Evolutionary conservation across 2,329 filamentous ascomycete genomes (phyloP).

Genomic region (Beauveria australis): DNA sequence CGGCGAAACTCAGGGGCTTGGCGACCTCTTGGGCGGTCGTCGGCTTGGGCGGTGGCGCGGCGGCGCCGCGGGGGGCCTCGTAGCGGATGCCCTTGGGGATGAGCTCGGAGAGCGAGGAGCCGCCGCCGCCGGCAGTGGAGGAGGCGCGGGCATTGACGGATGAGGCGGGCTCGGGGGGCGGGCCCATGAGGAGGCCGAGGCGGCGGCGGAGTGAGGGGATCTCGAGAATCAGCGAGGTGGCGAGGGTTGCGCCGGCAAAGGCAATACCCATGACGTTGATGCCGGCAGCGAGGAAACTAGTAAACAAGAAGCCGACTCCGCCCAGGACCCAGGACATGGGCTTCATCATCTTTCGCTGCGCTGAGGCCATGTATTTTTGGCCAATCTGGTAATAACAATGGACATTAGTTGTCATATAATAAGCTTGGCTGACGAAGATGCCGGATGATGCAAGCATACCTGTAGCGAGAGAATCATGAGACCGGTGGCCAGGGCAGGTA

Average conservation of each 20-base stretch:
- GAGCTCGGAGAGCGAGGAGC: conserved; percentile 17
- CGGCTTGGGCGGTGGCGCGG: conserved; percentile 8
- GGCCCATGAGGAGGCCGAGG: conserved; percentile 29
- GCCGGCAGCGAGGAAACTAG: conserved; percentile 38
- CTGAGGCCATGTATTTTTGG: conserved; percentile 16
- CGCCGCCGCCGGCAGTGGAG: conserved; percentile 21
- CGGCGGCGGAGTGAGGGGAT: conserved; percentile 29
- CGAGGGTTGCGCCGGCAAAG: conserved; percentile 27
- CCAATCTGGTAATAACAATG: conserved; percentile 23
- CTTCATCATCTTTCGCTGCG: conserved; percentile 30
- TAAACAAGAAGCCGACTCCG: conserved; percentile 34
- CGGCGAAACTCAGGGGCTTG: conserved; percentile 20
- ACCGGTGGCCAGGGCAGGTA: conserved; percentile 55
- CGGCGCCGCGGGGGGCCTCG: conserved; percentile 25
- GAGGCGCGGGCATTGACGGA: conserved; percentile 24
- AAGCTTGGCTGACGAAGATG: too few relatives aligned
- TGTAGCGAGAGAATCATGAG: conserved; percentile 50
- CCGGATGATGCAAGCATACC: conserved; percentile 23
- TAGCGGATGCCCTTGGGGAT: conserved; percentile 28
- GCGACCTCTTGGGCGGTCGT: conserved; percentile 14
- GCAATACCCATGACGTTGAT: conserved; percentile 41
- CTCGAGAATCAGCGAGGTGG: conserved; percentile 31
- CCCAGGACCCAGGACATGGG: conserved; percentile 36
- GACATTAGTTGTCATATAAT: too few relatives aligned
- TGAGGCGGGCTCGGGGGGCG: conserved; percentile 14